Base-by-base conservation (phyloP, 2,329 filamentous ascomycete genomes). In the Colletotrichum musae region DNA sequence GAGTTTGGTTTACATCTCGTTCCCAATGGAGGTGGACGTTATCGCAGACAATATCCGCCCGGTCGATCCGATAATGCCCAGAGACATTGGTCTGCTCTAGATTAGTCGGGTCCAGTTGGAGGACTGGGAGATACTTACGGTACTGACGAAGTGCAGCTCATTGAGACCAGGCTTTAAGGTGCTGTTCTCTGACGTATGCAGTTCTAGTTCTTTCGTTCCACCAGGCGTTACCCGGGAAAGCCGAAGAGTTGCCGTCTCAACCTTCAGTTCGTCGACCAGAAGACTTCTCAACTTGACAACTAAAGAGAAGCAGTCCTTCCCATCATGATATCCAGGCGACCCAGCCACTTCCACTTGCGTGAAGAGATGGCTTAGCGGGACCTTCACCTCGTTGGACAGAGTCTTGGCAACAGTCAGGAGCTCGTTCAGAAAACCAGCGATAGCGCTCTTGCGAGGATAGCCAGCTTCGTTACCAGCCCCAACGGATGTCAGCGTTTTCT, bases 301-400 rank as follows among this genome's bases (percentile, higher is more conserved):
- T 18, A 97, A 77, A 9, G 89, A 87, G 72, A 97, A 95, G 15
- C 93, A 91, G 77, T 98, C 95, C 72, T 87, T 88, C 21, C 89
- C 86, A 1, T 91, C 85, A 58, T 91, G 87, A 75, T 97, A 95
- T 26, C 84, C 81, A 3, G 95, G 90, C 16, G 89, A 86, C 0
- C 89, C 91, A 21, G 92, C 88, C 1, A 97, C 83, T 50, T 89
- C 83, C 4, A 96, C 81, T 21, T 90, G 85, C 7, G 87, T 88
- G 75, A 97, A 97, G 75, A 97, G 94, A 60, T 90, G 90, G 0
- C 86, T 84, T 73, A 98, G 82, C 0, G 92, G 89, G 16, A 94
- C 87, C 5, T 86, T 87, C 54, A 94, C 83, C 71, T 94, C 91
- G 48, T 89, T 83, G 0, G 82, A 73, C 2, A 89, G 74, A 0